Evolutionary conservation across 2,329 filamentous ascomycete species (phyloP), one percentile per base, ranked within the genome.

Genomic region (Sodiomyces alkalinus): DNA sequence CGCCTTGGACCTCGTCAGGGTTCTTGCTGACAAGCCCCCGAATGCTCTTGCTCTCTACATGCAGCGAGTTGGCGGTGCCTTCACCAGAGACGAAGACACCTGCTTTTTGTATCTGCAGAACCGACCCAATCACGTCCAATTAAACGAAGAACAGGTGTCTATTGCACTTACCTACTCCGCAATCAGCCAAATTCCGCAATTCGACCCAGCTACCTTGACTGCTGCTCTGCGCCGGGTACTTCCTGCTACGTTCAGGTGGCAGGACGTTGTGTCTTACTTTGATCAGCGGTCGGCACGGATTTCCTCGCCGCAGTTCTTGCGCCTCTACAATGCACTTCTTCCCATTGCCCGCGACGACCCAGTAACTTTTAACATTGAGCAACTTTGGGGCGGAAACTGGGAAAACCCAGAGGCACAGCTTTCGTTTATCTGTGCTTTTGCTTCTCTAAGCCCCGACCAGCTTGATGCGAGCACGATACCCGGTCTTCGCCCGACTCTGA

Each of bases 361-460:
- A 26, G 57, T 66, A 11, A 59, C 60, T 16, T 74, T 96, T 41
- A 82, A 94, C 46, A 78, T 98, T 24, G 85, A 94, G 48, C 68
- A 66, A 21, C 60, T 98, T 14, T 96, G 90, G 86, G 86, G 86
- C 33, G 86, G 86, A 43, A 62, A 71, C 36, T 98, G 92, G 87
- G 73, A 77, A 36, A 72, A 92, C 40, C 70, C 79, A 10, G 75
- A 92, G 36, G 82, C 90, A 0, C 87, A 96, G 39, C 60, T 98
- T 19, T 92, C 86, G n/a, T 94, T 96, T 48, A 71, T 96, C 30
- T 78, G 79, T 37, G 85, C 85, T 12, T 94, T 87, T 48, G 65
- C 87, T 14, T 80, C 80, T 4, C 67, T 86, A 32, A 70, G 68
- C 9, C 67, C 77, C 0, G 70, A 81, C 17, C 71, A 86, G 42